phyloP scores from a whole-genome alignment of 2,329 filamentous ascomycete species.

The Aspergillus sp. region DNA sequence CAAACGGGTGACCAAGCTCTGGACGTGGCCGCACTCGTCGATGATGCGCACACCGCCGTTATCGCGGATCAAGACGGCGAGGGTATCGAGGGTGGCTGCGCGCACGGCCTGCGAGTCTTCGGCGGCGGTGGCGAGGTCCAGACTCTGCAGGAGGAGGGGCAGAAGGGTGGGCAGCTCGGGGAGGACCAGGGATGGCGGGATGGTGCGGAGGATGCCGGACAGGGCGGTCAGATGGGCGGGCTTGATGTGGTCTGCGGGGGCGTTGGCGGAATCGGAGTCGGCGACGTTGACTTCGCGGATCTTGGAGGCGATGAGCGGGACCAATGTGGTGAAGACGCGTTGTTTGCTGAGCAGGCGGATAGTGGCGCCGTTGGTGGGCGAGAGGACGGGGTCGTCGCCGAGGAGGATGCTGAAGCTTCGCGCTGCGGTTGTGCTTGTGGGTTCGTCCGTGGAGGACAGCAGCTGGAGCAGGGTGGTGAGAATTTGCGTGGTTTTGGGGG shows the following conservation, averaged over 20 bases:
- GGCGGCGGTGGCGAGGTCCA: conserved; percentile 51
- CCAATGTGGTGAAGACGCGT: conserved; percentile 58
- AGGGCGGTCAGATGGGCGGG: conserved; percentile 63
- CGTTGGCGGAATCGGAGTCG: conserved; percentile 23
- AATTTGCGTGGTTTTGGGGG: conserved; percentile 49
- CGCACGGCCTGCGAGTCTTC: conserved; percentile 52
- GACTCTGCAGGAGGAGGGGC: conserved; percentile 60
- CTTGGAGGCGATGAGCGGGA: conserved; percentile 54
- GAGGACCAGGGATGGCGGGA: conserved; percentile 59
- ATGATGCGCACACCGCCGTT: conserved; percentile 52
- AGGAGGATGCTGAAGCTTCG: conserved; percentile 60
- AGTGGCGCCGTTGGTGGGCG: conserved; percentile 58
- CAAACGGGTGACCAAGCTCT: conserved; percentile 56
- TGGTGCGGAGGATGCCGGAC: conserved; percentile 58
- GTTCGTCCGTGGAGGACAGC: conserved; percentile 42
- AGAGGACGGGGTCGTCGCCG: conserved; percentile 59
- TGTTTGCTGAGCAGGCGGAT: conserved; percentile 63
- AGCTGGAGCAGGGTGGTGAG: conserved; percentile 49
- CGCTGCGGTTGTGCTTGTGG: conserved; percentile 51
- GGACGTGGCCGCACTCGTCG: conserved; percentile 53
- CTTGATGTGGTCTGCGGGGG: conserved; percentile 42
- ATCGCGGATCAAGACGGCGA: conserved; percentile 57
- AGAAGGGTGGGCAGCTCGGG: conserved; percentile 57
- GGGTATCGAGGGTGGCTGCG: conserved; percentile 57
- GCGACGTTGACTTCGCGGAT: conserved; percentile 48